Evolutionary conservation across 306 rosid genomes (phyloP).

Genomic region (Malus fusca): DNA sequence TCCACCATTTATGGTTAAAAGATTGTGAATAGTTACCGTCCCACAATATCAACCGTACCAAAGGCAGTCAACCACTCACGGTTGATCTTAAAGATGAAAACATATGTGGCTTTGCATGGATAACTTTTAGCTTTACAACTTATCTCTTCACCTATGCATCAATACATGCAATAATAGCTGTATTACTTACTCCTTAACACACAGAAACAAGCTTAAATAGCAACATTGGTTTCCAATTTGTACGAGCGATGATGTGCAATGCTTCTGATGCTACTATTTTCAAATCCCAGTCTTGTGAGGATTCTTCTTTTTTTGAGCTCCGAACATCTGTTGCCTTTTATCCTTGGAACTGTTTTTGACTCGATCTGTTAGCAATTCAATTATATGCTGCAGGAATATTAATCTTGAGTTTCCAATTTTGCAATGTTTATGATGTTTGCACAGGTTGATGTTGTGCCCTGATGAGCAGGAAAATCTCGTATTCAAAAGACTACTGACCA

Average conservation of each 20-base stretch:
- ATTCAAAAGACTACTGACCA: conserved; percentile 29
- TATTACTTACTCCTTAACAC: background rate
- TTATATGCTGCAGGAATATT: background rate
- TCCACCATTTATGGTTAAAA: conserved; percentile 13
- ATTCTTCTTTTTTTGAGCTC: background rate
- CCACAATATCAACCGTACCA: conserved; percentile 1
- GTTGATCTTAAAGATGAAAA: background rate
- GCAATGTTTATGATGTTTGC: conserved; percentile 33
- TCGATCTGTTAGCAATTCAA: conserved; percentile 1
- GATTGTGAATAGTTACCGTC: conserved; percentile 24
- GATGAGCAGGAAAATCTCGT: conserved; percentile 35
- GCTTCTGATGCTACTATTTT: background rate
- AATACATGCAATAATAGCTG: background rate
- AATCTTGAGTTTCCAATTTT: conserved; percentile 17
- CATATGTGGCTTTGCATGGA: background rate
- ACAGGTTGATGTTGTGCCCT: conserved; percentile 39
- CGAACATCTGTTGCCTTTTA: background rate
- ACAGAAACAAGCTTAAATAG: background rate
- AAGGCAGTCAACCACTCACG: background rate
- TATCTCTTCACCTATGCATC: background rate
- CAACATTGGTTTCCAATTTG: background rate
- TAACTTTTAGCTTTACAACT: background rate
- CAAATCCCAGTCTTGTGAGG: background rate
- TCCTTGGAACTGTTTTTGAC: background rate
- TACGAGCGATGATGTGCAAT: background rate